Percentiles rank a stretch among this genome's conserved stretches.
Conservation (phyloP, 2,329 filamentous ascomycete genomes). For the Diplocarpon rosae region DNA sequence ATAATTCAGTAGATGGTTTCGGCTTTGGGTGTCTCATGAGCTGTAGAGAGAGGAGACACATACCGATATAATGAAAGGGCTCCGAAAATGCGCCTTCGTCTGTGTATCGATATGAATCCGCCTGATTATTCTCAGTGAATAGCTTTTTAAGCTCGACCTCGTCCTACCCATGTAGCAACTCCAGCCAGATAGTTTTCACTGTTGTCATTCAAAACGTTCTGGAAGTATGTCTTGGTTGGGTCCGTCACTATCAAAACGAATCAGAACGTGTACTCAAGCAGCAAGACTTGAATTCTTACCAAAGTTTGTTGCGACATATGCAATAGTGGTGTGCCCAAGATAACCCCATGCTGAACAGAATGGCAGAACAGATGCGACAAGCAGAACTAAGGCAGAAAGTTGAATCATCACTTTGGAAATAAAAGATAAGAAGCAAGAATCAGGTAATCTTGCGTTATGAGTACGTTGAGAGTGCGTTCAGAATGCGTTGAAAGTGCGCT, state of each 20-base stretch:
- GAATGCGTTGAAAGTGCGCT: neutral
- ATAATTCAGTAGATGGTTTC: too few species aligned
- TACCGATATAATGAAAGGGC: conserved; percentile 51
- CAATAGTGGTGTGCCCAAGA: conserved; percentile 54
- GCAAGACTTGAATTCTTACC: conserved; percentile 7
- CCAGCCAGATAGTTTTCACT: conserved; percentile 48
- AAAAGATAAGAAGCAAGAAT: too few species aligned
- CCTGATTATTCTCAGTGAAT: conserved; percentile 20
- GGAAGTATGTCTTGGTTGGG: conserved; percentile 45
- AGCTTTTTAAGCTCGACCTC: neutral
- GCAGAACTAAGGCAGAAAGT: conserved; percentile 3
- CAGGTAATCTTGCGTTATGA: neutral
- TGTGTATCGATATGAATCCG: conserved; percentile 50
- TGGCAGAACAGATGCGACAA: conserved; percentile 14
- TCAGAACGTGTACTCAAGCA: too few species aligned
- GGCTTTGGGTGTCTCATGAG: too few species aligned
- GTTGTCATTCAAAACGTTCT: conserved; percentile 43
- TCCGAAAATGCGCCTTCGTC: conserved; percentile 50
- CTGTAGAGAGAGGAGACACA: neutral
- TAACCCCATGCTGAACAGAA: conserved; percentile 24
- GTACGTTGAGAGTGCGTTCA: neutral
- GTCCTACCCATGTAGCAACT: conserved; percentile 47
- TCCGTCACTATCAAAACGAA: conserved; percentile 33
- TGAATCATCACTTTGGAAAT: conserved; percentile 10
- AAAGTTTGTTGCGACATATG: conserved; percentile 50